These are phyloP conservation scores for Aspergillus nanangensis DNA, from an alignment of 495 filamentous ascomycete genomes.

Conservation along the genomic window DNA sequence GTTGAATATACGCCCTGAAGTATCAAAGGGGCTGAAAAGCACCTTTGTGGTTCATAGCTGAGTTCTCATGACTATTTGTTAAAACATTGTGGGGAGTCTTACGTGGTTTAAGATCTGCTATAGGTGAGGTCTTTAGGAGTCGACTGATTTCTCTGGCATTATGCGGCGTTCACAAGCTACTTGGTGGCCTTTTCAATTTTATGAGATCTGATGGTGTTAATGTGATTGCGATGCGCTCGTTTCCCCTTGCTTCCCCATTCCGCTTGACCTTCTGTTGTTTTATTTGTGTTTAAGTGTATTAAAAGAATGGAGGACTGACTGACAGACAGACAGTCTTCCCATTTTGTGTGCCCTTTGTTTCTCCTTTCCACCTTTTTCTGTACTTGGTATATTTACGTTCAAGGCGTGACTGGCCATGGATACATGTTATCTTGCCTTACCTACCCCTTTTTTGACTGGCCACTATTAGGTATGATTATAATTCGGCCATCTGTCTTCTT, in stretches of 20 bases:
- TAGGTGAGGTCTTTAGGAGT: too few species aligned
- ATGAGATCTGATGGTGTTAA: slow-evolving; percentile 17
- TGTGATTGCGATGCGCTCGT: slow-evolving; percentile 5
- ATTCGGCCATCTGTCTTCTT: too few species aligned
- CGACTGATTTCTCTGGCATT: too few species aligned
- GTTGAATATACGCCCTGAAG: too few species aligned
- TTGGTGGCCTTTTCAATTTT: slow-evolving; percentile 7
- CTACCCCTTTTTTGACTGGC: neutral
- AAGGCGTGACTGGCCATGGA: neutral
- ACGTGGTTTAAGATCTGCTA: too few species aligned
- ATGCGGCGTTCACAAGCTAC: neutral
- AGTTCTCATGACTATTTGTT: too few species aligned
- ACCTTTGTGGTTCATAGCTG: too few species aligned
- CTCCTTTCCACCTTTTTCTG: too few species aligned
- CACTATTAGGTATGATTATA: too few species aligned
- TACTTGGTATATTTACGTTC: neutral
- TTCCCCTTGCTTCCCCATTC: slow-evolving; percentile 1
- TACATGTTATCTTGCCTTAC: neutral
- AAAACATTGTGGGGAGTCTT: too few species aligned
- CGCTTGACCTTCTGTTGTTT: slow-evolving; percentile 6
- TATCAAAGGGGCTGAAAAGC: too few species aligned
- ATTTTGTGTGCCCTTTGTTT: slow-evolving; percentile 2
- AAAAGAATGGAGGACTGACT: slow-evolving; percentile 10
- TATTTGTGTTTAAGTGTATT: slow-evolving; percentile 1
- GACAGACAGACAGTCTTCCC: slow-evolving; percentile 1